Conservation (phyloP, 2,329 filamentous ascomycete genomes). For the Pleoardoris graminearum region DNA sequence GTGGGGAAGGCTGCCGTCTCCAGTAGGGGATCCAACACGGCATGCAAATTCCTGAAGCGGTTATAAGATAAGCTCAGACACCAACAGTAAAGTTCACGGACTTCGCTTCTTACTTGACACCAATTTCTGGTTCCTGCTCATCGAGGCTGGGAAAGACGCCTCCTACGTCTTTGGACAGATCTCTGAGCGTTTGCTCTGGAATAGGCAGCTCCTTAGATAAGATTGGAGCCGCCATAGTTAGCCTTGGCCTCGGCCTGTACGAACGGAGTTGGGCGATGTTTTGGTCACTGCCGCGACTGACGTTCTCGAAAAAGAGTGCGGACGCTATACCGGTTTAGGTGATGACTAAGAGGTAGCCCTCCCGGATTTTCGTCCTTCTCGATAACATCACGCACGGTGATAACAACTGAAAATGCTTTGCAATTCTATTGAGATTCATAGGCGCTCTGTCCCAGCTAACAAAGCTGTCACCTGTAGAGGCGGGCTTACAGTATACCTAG, state of each 20-base stretch:
- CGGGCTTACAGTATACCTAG: no score
- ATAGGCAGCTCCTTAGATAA: slow-evolving; percentile 18
- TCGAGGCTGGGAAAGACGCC: slow-evolving; percentile 28
- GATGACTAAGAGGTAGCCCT: slow-evolving; percentile 8
- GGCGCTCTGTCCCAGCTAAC: no score
- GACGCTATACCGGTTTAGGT: slow-evolving; percentile 7
- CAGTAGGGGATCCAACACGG: slow-evolving; percentile 32
- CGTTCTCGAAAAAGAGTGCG: slow-evolving; percentile 12
- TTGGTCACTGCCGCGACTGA: background rate
- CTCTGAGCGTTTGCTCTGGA: slow-evolving; percentile 31
- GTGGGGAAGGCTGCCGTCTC: slow-evolving; percentile 40
- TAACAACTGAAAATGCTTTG: no score
- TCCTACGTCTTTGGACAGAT: slow-evolving; percentile 23
- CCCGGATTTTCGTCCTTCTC: background rate
- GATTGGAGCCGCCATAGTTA: slow-evolving; percentile 14
- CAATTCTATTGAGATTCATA: no score
- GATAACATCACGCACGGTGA: no score
- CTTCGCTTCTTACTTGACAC: slow-evolving; percentile 45
- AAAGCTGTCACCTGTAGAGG: no score
- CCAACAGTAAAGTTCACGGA: slow-evolving; percentile 35
- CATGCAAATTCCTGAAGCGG: slow-evolving; percentile 32
- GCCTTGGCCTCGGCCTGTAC: background rate
- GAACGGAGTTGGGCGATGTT: background rate
- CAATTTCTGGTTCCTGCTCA: slow-evolving; percentile 27
- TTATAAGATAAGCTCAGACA: slow-evolving; percentile 21